These are phyloP conservation scores for Mycosphaerella sp. DNA, from an alignment of 2,329 filamentous ascomycete genomes.

Conservation along the genomic window DNA sequence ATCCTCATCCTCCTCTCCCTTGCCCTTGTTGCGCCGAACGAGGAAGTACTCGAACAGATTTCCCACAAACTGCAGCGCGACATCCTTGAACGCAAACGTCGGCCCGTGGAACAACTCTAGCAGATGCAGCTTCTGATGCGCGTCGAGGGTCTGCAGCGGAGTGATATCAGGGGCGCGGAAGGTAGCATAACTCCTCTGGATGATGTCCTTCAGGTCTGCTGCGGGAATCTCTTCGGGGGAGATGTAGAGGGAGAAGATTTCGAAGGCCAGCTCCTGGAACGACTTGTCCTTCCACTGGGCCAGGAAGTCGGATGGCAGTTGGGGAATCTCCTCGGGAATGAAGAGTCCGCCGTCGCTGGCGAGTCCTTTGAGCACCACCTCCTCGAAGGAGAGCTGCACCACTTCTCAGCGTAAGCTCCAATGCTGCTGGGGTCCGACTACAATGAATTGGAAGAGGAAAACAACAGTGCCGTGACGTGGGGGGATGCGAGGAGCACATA, in stretches of 20 bases:
- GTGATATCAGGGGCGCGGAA: slow-evolving; percentile 76
- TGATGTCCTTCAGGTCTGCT: slow-evolving; percentile 73
- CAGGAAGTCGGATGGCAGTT: slow-evolving; percentile 57
- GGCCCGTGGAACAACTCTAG: slow-evolving; percentile 96
- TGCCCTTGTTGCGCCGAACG: slow-evolving; percentile 63
- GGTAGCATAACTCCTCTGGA: slow-evolving; percentile 78
- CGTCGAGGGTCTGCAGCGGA: slow-evolving; percentile 70
- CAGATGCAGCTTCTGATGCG: slow-evolving; percentile 66
- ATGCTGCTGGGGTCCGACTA: neutral
- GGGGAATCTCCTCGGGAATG: slow-evolving; percentile 76
- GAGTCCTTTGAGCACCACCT: slow-evolving; percentile 82
- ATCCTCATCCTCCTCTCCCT: slow-evolving; percentile 47
- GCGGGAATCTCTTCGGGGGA: slow-evolving; percentile 74
- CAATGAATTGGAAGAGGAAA: too few relatives aligned
- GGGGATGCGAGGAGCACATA: slow-evolving; percentile 34
- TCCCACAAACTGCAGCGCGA: slow-evolving; percentile 88
- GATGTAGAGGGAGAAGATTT: slow-evolving; percentile 84
- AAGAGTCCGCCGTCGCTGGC: slow-evolving; percentile 83
- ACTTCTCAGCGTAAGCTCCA: slow-evolving; percentile 31
- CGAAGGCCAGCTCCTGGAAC: slow-evolving; percentile 74
- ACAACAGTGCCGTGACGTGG: neutral
- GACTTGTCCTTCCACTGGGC: slow-evolving; percentile 68
- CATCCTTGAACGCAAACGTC: slow-evolving; percentile 93
- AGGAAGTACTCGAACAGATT: slow-evolving; percentile 92
- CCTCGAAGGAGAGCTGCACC: slow-evolving; percentile 74